phyloP scores from a whole-genome alignment of 306 rosid species.

The Corylus americana region DNA sequence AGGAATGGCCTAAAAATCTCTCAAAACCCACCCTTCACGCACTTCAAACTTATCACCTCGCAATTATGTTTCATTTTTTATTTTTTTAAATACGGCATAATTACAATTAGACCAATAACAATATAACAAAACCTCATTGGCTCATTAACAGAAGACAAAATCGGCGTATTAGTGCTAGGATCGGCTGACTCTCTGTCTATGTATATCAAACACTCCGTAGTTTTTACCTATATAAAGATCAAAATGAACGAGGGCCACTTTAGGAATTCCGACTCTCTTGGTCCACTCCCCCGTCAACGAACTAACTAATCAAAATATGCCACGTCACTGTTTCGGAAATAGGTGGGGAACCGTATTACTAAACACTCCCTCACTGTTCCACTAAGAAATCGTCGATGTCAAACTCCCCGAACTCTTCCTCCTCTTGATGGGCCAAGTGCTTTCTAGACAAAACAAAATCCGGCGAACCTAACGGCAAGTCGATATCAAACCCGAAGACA shows the following conservation, averaged over 20 bases:
- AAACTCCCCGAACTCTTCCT: constrained; percentile 72
- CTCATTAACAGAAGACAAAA: constrained; percentile 20
- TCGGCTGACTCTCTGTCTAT: constrained; percentile 10
- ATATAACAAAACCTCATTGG: not conserved
- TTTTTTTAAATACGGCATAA: not conserved
- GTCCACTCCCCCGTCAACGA: too few species aligned
- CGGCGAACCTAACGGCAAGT: constrained; percentile 44
- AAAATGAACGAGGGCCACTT: constrained; percentile 25
- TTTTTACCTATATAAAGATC: not conserved
- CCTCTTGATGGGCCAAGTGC: constrained; percentile 17
- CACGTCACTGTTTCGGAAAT: not conserved
- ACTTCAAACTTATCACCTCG: not conserved
- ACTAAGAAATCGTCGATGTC: constrained; percentile 57
- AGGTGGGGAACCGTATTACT: constrained; percentile 17
- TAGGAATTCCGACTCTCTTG: constrained; percentile 6
- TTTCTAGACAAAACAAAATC: constrained; percentile 42
- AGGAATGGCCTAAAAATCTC: constrained; percentile 4
- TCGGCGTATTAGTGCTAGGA: constrained; percentile 35
- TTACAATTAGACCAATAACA: constrained; percentile 16
- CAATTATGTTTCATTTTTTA: not conserved
- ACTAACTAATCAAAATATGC: not conserved
- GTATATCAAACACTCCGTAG: constrained; percentile 28
- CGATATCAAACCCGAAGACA: constrained; percentile 47
- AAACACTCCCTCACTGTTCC: constrained; percentile 15
- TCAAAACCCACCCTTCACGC: not conserved